Percentiles rank a stretch among this genome's conserved stretches.
These are phyloP conservation scores for Carex kokanica DNA, from an alignment of 176 grass and related monocot species.

Conservation along the genomic window DNA sequence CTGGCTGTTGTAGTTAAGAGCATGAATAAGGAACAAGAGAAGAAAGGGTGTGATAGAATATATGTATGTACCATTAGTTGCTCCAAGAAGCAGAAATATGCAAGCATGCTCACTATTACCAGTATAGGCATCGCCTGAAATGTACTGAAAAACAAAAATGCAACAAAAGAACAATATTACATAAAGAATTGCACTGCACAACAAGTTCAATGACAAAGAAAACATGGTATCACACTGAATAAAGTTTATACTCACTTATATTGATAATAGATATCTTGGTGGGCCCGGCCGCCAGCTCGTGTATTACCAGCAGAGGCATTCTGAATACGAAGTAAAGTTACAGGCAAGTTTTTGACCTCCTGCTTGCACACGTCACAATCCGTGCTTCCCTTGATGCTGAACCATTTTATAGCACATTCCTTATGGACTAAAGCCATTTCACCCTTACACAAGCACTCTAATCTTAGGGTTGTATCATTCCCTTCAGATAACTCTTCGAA, in stretches of 20 bases:
- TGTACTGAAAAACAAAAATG: constrained; percentile 37
- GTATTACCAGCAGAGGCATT: not conserved
- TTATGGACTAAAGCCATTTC: constrained; percentile 78
- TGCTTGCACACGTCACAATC: constrained; percentile 83
- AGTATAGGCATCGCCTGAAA: constrained; percentile 81
- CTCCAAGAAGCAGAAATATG: constrained; percentile 96
- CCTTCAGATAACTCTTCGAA: constrained; percentile 76
- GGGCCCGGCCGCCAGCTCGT: not conserved
- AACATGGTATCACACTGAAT: not conserved
- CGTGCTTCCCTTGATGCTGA: constrained; percentile 71
- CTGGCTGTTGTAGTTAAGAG: not conserved
- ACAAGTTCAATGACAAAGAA: not conserved
- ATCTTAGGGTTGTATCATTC: constrained; percentile 48
- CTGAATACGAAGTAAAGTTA: constrained; percentile 65
- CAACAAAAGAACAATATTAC: constrained; percentile 2
- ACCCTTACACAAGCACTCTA: constrained; percentile 79
- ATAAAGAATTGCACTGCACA: not conserved
- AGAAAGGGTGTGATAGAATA: not conserved
- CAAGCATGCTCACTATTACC: constrained; percentile 67
- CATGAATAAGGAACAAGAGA: constrained; percentile 4
- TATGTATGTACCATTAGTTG: constrained; percentile 60
- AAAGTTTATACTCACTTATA: constrained; percentile 37
- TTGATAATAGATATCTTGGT: constrained; percentile 11
- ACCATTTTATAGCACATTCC: constrained; percentile 92
- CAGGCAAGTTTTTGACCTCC: constrained; percentile 80